Evolutionary conservation across 2,329 filamentous ascomycete genomes (phyloP).

Genomic region (Colletotrichum costaricense): DNA sequence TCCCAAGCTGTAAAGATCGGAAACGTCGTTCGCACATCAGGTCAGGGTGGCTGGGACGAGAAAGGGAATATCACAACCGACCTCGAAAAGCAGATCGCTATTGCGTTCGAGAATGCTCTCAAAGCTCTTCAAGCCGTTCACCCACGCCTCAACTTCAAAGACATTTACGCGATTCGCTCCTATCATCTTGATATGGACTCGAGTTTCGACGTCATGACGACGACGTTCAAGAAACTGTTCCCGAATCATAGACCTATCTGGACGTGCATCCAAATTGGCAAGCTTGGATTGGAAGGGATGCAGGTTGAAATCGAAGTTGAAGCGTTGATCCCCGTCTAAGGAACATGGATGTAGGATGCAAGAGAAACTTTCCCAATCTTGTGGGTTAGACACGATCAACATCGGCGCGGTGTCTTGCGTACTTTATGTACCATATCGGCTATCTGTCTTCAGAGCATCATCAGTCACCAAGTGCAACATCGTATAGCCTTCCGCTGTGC

Average conservation of each 20-base stretch:
- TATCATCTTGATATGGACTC: constrained; percentile 41
- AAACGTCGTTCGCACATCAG: constrained; percentile 41
- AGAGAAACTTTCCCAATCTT: background rate
- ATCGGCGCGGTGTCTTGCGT: no score
- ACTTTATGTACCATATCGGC: no score
- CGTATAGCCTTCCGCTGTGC: no score
- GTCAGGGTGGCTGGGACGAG: constrained; percentile 41
- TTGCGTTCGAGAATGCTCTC: constrained; percentile 41
- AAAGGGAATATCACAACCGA: constrained; percentile 36
- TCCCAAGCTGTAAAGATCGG: constrained; percentile 42
- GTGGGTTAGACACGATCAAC: no score
- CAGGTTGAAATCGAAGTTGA: constrained; percentile 68
- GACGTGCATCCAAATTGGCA: constrained; percentile 63
- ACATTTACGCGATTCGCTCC: constrained; percentile 40
- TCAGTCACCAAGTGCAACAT: no score
- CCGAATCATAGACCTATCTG: constrained; percentile 64
- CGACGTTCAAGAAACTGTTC: constrained; percentile 61
- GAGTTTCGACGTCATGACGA: constrained; percentile 52
- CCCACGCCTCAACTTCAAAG: constrained; percentile 46
- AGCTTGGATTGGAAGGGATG: constrained; percentile 62
- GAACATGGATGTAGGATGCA: background rate
- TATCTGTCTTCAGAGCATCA: no score
- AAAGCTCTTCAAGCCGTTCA: constrained; percentile 39
- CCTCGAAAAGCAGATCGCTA: constrained; percentile 55
- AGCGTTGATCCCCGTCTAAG: constrained; percentile 43